phyloP scores from a whole-genome alignment of 768 basidiomycete genomes.

The Glaciozyma antarctica region DNA sequence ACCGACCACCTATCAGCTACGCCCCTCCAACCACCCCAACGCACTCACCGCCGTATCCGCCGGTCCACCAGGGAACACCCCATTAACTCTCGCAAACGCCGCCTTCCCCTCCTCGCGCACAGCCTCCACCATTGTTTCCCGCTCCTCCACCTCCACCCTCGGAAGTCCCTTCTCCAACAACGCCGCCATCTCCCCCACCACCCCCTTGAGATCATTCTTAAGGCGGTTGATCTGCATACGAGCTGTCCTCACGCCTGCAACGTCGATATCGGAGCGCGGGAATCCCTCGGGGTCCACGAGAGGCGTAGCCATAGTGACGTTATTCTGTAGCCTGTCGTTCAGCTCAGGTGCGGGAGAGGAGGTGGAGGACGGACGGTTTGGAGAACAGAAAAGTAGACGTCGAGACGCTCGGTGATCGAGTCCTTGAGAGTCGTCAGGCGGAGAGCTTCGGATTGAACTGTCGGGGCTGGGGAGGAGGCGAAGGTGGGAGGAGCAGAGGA shows the following conservation, averaged over 20 bases:
- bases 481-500: neutral
- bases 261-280: constrained; percentile 68
- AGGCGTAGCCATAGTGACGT: constrained; percentile 57
- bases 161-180: constrained; percentile 50
- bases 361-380: neutral
- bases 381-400: constrained; percentile 15
- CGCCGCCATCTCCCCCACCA: constrained; percentile 59
- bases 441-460: constrained; percentile 6
- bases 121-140: constrained; percentile 33
- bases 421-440: constrained; percentile 1
- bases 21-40: constrained; percentile 8
- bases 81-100: constrained; percentile 74
- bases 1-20: constrained; percentile 8
- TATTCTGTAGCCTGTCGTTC: constrained; percentile 40
- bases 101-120: constrained; percentile 24
- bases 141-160: constrained; percentile 34
- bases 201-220: constrained; percentile 60
- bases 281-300: constrained; percentile 82
- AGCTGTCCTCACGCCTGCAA: constrained; percentile 66
- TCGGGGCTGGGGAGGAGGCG: neutral
- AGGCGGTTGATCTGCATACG: constrained; percentile 69
- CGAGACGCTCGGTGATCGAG: constrained; percentile 11
- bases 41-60: constrained; percentile 66
- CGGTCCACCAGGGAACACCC: constrained; percentile 69
- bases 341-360: neutral